Conservation (phyloP, 2,329 filamentous ascomycete species). For the Colletotrichum lupini region DNA sequence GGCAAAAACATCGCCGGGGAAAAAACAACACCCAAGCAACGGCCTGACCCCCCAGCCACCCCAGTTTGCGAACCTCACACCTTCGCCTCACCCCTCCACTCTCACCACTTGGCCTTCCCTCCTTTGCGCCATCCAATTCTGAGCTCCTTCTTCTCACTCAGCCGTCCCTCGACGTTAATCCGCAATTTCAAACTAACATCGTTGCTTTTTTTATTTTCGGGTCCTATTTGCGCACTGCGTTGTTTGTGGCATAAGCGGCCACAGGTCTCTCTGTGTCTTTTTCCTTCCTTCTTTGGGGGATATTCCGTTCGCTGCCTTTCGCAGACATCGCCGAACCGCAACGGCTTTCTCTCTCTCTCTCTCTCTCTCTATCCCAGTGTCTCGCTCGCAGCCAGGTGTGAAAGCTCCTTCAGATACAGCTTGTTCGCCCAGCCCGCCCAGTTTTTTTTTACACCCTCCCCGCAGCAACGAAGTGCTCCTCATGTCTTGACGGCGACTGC, state of each 20-base stretch:
- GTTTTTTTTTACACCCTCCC: constrained; percentile 21
- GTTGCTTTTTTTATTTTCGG: constrained; percentile 21
- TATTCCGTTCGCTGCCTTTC: constrained; percentile 7
- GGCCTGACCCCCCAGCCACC: constrained; percentile 28
- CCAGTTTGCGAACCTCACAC: constrained; percentile 30
- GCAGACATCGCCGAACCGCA: constrained; percentile 29
- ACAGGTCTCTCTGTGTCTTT: background rate
- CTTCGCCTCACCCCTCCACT: constrained; percentile 4
- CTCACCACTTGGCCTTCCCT: constrained; percentile 15
- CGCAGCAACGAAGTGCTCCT: constrained; percentile 34
- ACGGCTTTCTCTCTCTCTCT: background rate
- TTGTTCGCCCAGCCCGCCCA: constrained; percentile 33
- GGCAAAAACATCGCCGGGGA: constrained; percentile 24
- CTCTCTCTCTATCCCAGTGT: background rate
- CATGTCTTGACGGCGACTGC: constrained; percentile 34
- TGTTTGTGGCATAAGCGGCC: constrained; percentile 24
- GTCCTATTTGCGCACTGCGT: constrained; percentile 2
- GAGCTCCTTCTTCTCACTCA: constrained; percentile 5
- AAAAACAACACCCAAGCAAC: constrained; percentile 31
- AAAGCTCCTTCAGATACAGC: constrained; percentile 21
- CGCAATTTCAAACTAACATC: background rate
- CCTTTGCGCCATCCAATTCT: constrained; percentile 23
- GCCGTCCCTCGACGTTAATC: background rate
- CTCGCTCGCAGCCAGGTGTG: background rate
- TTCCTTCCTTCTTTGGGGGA: constrained; percentile 9